Evolutionary conservation across 495 filamentous ascomycete genomes (phyloP).

Genomic region (Neurospora africana): DNA sequence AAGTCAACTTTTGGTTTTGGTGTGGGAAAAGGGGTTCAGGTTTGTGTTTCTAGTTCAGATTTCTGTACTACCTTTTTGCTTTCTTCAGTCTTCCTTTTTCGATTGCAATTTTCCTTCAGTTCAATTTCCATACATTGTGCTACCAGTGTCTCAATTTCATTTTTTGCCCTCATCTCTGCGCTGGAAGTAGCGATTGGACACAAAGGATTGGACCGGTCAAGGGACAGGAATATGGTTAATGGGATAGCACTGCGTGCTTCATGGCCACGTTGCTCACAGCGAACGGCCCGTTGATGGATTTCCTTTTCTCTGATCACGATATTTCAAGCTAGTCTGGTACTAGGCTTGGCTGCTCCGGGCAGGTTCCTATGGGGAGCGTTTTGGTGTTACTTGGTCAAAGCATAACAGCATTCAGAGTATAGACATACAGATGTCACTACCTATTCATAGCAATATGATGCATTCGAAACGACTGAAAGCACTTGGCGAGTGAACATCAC

Average conservation of each 20-base stretch:
- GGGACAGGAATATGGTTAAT: not conserved
- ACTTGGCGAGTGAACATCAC: not conserved
- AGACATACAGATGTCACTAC: not conserved
- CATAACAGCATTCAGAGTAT: not conserved
- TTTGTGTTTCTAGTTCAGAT: not conserved
- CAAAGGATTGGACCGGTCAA: not conserved
- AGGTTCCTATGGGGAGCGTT: not conserved
- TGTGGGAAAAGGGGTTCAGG: not conserved
- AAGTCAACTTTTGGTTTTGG: not conserved
- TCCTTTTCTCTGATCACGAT: not conserved
- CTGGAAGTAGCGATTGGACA: not conserved
- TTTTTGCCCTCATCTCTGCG: not conserved
- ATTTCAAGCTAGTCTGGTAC: not conserved
- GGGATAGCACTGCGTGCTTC: not conserved
- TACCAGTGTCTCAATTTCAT: not conserved
- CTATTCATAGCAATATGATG: not conserved
- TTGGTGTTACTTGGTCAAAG: not conserved
- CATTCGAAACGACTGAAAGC: not conserved
- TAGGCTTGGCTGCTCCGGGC: not conserved
- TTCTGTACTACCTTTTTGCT: not conserved
- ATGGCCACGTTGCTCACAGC: not conserved
- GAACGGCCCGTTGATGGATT: not conserved
- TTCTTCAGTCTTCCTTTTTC: not conserved
- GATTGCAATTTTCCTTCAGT: not conserved
- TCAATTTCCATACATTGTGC: not conserved